Evolutionary conservation across 352 stramenopile genomes (phyloP), one percentile per base, ranked within the genome.

Genomic region (Phytophthora kernoviae): DNA sequence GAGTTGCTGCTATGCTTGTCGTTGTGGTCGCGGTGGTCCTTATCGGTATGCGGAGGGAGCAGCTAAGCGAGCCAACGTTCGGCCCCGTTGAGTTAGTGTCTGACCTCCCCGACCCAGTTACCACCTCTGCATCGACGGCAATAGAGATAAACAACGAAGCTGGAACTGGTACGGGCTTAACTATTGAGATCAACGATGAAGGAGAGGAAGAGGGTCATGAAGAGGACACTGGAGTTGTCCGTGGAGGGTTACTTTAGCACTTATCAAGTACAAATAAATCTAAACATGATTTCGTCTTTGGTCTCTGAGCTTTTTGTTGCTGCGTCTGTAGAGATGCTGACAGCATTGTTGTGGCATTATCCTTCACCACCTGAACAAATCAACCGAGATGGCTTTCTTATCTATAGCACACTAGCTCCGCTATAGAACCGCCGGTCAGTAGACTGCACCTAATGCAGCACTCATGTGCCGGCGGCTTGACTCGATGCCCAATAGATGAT

Each of bases 81-180:
- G 54, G 63, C 9, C 53, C 54, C 12, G 54, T 71, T 7, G 68
- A 76, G 53, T 42, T 77, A 36, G 60, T 39, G 5, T 66, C 66
- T 4, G 60, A 77, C 42, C 53, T 75, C 48, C 68, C 68, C 15
- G 54, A 68, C 20, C 63, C 64, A 36, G 60, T 69, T 54, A 69
- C 61, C 15, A 53, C 61, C 10, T 58, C 54, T 9, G 39, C 5
- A 1, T 46, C 22, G 20, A 32, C 47, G 11, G 45, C 9, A 15
- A 42, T 24, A 9, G 33, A 37, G 12, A 21, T 14, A 6, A 43
- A 17, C 10, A 26, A 24, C 15, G 44, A 37, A 26, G 59, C 30
- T 30, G 37, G 64, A 22, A 15, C 9, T 7, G 26, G 18, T 22
- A 21, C 32, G 24, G 33, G 33, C 22, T 15, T 40, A 24, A 26